Evolutionary conservation across 163 green algal genomes (phyloP).

Genomic region (Prototheca cutis): DNA sequence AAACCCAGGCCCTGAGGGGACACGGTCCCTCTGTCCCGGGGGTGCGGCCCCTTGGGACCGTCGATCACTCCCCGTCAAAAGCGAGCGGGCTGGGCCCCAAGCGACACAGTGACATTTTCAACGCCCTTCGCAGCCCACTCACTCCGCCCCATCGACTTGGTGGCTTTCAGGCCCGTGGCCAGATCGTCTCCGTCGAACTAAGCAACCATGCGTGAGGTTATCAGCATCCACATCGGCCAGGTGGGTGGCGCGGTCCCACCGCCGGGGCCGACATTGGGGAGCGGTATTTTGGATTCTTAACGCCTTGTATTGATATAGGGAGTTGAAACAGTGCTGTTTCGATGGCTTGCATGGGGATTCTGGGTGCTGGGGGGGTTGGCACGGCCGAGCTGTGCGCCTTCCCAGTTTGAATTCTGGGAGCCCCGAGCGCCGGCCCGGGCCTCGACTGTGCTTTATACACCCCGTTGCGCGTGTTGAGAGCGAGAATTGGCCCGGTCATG

Average conservation of each 20-base stretch:
- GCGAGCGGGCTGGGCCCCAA: not conserved
- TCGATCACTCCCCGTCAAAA: not conserved
- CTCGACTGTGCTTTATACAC: too few relatives aligned
- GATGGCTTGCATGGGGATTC: too few relatives aligned
- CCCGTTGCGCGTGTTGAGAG: too few relatives aligned
- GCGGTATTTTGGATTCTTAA: too few relatives aligned
- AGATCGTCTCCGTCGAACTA: constrained; percentile 13
- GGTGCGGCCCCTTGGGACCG: too few relatives aligned
- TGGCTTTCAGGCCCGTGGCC: constrained; percentile 26
- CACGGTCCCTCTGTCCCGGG: not conserved
- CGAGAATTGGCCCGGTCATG: too few relatives aligned
- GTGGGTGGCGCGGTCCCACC: constrained; percentile 36
- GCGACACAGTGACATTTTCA: not conserved
- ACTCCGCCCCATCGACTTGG: not conserved
- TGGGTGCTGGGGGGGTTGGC: too few relatives aligned
- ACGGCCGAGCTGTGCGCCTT: too few relatives aligned
- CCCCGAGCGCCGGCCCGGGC: too few relatives aligned
- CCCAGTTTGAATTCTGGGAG: constrained; percentile 2
- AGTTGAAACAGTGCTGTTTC: too few relatives aligned
- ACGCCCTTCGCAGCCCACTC: not conserved
- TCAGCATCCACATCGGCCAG: constrained; percentile 93
- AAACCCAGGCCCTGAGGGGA: too few relatives aligned
- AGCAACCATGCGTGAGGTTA: constrained; percentile 75
- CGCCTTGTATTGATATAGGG: too few relatives aligned
- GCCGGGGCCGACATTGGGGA: not conserved